Evolutionary conservation across 2,329 filamentous ascomycete species (phyloP).

Genomic region (Diaporthe amygdali): DNA sequence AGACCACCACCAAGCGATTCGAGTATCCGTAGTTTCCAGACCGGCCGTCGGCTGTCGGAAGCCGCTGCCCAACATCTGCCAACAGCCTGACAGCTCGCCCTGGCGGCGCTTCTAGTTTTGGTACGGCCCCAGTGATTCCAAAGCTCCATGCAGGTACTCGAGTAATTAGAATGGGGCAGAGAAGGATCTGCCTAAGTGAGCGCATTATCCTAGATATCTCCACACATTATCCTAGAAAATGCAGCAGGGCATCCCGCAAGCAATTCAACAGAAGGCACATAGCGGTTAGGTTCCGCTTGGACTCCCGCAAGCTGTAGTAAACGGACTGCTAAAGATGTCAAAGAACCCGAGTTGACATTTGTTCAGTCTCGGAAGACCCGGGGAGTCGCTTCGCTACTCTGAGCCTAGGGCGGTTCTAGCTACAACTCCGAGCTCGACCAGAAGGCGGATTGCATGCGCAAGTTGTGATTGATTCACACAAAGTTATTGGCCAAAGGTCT

Average conservation of each 20-base stretch:
- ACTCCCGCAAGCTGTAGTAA: background rate
- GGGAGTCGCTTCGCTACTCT: background rate
- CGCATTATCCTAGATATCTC: background rate
- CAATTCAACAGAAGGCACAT: background rate
- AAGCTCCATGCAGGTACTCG: background rate
- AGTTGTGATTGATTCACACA: background rate
- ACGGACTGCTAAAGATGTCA: background rate
- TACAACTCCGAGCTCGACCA: background rate
- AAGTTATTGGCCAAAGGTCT: background rate
- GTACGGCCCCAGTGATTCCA: background rate
- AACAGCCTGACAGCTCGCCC: background rate
- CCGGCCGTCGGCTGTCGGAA: background rate
- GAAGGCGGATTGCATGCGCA: background rate
- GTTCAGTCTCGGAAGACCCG: background rate
- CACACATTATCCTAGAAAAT: background rate
- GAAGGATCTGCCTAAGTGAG: background rate
- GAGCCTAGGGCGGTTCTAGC: background rate
- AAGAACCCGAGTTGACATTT: background rate
- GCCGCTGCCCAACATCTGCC: background rate
- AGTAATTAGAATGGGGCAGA: constrained; percentile 6
- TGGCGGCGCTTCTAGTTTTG: background rate
- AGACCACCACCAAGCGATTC: background rate
- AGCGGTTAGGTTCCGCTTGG: background rate
- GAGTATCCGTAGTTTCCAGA: background rate
- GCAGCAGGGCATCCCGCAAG: background rate